Percentiles rank a stretch among this genome's conserved stretches.
phyloP scores from a whole-genome alignment of 2,329 filamentous ascomycete genomes.

The Neopestalotiopsis sp. region DNA sequence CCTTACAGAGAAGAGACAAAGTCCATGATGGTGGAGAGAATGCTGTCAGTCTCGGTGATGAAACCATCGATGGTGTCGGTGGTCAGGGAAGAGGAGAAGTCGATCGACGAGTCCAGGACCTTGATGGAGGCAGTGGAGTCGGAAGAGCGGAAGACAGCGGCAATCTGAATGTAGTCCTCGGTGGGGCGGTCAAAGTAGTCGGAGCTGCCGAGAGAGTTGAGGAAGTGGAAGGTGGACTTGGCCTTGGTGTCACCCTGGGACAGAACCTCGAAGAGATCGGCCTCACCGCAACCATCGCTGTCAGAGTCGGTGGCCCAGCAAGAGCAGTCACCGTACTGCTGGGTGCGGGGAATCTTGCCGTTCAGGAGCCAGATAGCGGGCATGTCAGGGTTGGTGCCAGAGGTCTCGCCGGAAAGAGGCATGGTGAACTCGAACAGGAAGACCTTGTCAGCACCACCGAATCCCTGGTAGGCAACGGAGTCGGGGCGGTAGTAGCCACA shows the following conservation, averaged over 20 bases:
- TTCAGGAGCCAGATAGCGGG: constrained; percentile 81
- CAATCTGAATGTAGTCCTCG: constrained; percentile 64
- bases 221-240: constrained; percentile 74
- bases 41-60: constrained; percentile 30
- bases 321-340: constrained; percentile 74
- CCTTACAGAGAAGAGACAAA: constrained; percentile 23
- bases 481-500: constrained; percentile 52
- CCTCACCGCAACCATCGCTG: constrained; percentile 71
- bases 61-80: constrained; percentile 42
- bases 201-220: constrained; percentile 67
- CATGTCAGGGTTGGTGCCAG: constrained; percentile 65
- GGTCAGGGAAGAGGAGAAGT: constrained; percentile 47
- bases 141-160: constrained; percentile 63
- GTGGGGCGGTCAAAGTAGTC: constrained; percentile 75
- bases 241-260: constrained; percentile 66
- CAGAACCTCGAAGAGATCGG: constrained; percentile 78
- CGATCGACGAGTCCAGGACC: constrained; percentile 48
- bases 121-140: constrained; percentile 62
- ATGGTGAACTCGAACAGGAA: constrained; percentile 79
- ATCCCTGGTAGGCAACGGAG: constrained; percentile 65
- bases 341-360: constrained; percentile 71
- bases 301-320: constrained; percentile 68
- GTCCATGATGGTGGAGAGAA: constrained; percentile 35
- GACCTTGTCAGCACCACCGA: constrained; percentile 71
- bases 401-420: constrained; percentile 62